Base-by-base conservation (phyloP, 2,329 filamentous ascomycete genomes). In the Cytospora schulzeri region DNA sequence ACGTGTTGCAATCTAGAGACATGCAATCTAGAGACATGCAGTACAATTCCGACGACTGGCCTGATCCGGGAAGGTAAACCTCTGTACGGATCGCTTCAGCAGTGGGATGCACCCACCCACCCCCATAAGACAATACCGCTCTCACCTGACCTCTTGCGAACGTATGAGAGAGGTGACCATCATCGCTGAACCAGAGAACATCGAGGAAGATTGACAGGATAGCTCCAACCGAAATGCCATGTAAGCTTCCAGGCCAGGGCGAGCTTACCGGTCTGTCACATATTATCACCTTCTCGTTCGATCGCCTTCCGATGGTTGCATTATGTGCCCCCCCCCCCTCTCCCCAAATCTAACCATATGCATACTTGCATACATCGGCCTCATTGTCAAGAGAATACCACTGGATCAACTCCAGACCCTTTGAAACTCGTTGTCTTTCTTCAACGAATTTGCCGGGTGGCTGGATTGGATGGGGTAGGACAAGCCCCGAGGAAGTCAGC, bases 41-140 rank as follows among this genome's bases (percentile, higher is more conserved):
- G n/a, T n/a, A n/a, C n/a, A n/a, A n/a, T n/a, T n/a, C 17, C 53
- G 22, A 55, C 29, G 50, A 17, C 31, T 41, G 48, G 22, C 50
- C 31, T 60, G 31, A 45, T 53, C 38, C 19, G 50, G 51, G 24
- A 61, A 54, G 58, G 58, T 61, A 29, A 12, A 14, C 38, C 33
- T 45, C 29, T 9, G 9, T 31, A 31, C 29, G 29, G 51, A 33
- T 6, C 22, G 38, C 22, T 26, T 8, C 31, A 33, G 12, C 58
- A 33, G 50, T 31, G 24, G n/a, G 50, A 54, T 28, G 57, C 57
- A 48, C 57, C 57, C 22, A 51, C 28, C 35, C 31, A 33, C 31
- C 31, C 29, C 29, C 29, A 31, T 17, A 15, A 53, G 4, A 19
- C 24, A 38, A 31, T 35, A 14, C 38, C n/a, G n/a, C n/a, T 41